Evolutionary conservation across 257 asterid genomes (phyloP), one percentile per base, ranked within the genome.

Genomic region (Mentha longifolia): DNA sequence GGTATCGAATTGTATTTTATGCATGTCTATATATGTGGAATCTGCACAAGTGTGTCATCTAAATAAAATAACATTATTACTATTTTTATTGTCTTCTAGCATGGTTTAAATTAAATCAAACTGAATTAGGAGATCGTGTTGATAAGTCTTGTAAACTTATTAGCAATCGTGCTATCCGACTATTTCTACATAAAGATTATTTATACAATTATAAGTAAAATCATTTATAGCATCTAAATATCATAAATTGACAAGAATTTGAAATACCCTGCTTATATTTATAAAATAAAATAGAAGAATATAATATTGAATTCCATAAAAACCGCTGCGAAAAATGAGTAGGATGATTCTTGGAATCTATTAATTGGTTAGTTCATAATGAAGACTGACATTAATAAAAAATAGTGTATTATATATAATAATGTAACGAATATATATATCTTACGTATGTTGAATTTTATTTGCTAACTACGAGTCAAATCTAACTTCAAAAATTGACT

Each of bases 381-480:
- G 1, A 25, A 25, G 28, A 25, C 28, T 1, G 28, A 25, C 28
- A 25, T 25, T 25, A 25, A 25, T 25, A 25, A 25, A 25, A 25
- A 28, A 28, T 3, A 3, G 31, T 28, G 31, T 28, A 28, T 28
- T 2, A 28, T 3, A 2, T 28, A 28, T 28, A 28, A 28, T 28
- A 28, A 2, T 28, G 31, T 28, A 3, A 28, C 31, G 31, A 28
- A 28, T 28, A 3, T n/a, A n/a, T n/a, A n/a, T 35, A 35, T 35
- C 14, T 3, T 19, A 19, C 1, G 7, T 46, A 46, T 41, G 42
- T 14, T 41, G 2, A 69, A 22, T 42, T 13, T 69, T 41, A 28
- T 25, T 42, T 28, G 25, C 35, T 43, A 70, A 61, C 37, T 61
- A 20, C 41, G 54, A 61, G 76, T 61, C 76, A 61, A 50, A 49